Conservation (phyloP, 495 filamentous ascomycete species). For the Penicillium macrosclerotiorum region DNA sequence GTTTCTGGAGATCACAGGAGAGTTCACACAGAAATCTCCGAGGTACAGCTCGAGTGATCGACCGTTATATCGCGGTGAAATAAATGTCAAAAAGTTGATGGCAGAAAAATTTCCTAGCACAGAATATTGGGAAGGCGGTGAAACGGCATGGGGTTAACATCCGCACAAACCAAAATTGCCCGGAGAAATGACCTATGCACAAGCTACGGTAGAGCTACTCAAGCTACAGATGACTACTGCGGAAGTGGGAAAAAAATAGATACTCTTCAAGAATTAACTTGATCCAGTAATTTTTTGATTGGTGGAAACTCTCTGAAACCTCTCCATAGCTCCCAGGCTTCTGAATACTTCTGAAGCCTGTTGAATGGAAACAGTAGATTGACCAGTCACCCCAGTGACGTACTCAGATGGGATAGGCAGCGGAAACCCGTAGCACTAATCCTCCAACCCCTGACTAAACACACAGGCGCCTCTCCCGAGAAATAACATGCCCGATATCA, state of each 20-base stretch:
- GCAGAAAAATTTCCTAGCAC: conserved; percentile 31
- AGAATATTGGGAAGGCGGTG: conserved; percentile 22
- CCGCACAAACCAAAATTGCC: conserved; percentile 26
- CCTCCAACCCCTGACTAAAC: conserved; percentile 42
- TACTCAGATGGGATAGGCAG: too few species aligned
- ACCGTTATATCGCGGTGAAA: conserved; percentile 18
- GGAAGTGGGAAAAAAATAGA: background rate
- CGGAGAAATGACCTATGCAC: background rate
- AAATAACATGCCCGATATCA: conserved; percentile 20
- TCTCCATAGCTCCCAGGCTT: conserved; percentile 37
- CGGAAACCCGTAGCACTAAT: conserved; percentile 21
- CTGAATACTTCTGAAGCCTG: conserved; percentile 14
- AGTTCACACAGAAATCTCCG: conserved; percentile 1
- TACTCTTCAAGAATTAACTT: conserved; percentile 27
- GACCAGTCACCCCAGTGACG: conserved; percentile 40
- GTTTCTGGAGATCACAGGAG: conserved; percentile 1
- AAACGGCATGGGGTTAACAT: too few species aligned
- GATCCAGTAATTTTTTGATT: conserved; percentile 29
- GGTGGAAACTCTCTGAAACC: conserved; percentile 42
- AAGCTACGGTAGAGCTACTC: background rate
- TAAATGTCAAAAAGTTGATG: conserved; percentile 23
- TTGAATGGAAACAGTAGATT: conserved; percentile 27
- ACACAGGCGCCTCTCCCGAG: conserved; percentile 33
- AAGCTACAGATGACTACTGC: background rate
- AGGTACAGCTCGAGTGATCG: conserved; percentile 13